A percentile compares a stretch with the other conserved stretches of the same genome.
These are phyloP conservation scores for Polyplosphaeria fusca DNA, from an alignment of 495 filamentous ascomycete species.

Conservation along the genomic window DNA sequence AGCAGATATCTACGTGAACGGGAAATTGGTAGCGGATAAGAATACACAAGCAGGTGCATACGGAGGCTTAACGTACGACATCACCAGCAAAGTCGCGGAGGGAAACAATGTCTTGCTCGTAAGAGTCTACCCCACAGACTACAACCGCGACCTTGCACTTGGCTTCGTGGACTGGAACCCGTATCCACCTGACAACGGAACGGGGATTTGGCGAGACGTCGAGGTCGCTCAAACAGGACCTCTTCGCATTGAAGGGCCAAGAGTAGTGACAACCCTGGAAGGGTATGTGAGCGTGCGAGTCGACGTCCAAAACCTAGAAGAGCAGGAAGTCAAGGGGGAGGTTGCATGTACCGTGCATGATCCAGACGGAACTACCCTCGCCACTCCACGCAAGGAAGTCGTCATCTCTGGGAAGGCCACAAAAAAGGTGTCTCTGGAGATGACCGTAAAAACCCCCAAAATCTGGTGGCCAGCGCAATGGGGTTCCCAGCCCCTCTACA, in stretches of 20 bases:
- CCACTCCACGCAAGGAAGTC: background rate
- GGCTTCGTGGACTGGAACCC: constrained; percentile 69
- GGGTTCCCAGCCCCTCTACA: constrained; percentile 25
- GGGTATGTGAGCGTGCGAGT: constrained; percentile 47
- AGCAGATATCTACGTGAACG: constrained; percentile 62
- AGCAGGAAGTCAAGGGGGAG: constrained; percentile 38
- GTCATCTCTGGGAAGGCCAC: background rate
- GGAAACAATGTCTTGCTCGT: constrained; percentile 52
- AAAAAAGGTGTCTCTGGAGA: constrained; percentile 25
- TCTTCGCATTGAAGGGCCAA: constrained; percentile 49
- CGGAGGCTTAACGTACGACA: constrained; percentile 53
- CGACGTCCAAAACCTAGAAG: constrained; percentile 50
- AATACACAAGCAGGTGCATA: constrained; percentile 56
- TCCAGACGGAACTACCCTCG: constrained; percentile 19
- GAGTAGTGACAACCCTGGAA: constrained; percentile 44
- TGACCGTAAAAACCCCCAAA: constrained; percentile 41
- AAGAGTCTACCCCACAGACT: constrained; percentile 56
- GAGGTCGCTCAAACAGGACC: constrained; percentile 57
- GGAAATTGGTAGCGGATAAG: constrained; percentile 49
- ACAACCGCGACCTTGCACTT: constrained; percentile 56
- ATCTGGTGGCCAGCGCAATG: constrained; percentile 37
- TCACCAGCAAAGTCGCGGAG: constrained; percentile 45
- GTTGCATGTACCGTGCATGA: constrained; percentile 43
- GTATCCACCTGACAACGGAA: constrained; percentile 57
- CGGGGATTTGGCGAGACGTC: constrained; percentile 61